Evolutionary conservation across 2,329 filamentous ascomycete genomes (phyloP).

Genomic region (Aschersonia sp.): DNA sequence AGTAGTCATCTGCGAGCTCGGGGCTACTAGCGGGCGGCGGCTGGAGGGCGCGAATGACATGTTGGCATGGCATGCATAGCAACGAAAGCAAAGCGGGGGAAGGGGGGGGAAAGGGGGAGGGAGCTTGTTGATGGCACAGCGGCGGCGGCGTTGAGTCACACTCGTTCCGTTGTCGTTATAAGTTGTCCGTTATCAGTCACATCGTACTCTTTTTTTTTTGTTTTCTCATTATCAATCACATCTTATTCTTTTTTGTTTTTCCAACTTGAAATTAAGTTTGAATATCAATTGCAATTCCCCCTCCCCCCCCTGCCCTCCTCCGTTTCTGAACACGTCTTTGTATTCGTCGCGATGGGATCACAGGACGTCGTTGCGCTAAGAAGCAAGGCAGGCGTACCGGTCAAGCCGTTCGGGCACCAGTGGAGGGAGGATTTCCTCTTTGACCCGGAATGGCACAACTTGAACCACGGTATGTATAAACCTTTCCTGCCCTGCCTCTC

Average conservation of each 20-base stretch:
- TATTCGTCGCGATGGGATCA: conserved; percentile 1
- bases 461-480: conserved; percentile 56
- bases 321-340: background rate
- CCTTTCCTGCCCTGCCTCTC: too few relatives aligned
- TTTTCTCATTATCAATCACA: background rate
- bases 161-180: background rate
- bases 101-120: too few relatives aligned
- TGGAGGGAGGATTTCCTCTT: conserved; percentile 56
- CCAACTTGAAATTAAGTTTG: too few relatives aligned
- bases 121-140: too few relatives aligned
- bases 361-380: conserved; percentile 1
- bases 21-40: too few relatives aligned
- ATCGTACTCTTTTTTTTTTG: background rate
- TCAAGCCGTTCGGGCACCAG: conserved; percentile 15
- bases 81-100: too few relatives aligned
- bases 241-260: too few relatives aligned
- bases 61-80: too few relatives aligned
- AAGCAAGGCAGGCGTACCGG: background rate
- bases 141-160: background rate
- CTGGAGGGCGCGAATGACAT: background rate
- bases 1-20: too few relatives aligned
- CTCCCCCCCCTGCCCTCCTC: too few relatives aligned
- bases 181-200: background rate
- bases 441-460: conserved; percentile 49
- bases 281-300: too few relatives aligned